phyloP scores from a whole-genome alignment of 495 filamentous ascomycete species.

The Hypoxylon fragiforme region DNA sequence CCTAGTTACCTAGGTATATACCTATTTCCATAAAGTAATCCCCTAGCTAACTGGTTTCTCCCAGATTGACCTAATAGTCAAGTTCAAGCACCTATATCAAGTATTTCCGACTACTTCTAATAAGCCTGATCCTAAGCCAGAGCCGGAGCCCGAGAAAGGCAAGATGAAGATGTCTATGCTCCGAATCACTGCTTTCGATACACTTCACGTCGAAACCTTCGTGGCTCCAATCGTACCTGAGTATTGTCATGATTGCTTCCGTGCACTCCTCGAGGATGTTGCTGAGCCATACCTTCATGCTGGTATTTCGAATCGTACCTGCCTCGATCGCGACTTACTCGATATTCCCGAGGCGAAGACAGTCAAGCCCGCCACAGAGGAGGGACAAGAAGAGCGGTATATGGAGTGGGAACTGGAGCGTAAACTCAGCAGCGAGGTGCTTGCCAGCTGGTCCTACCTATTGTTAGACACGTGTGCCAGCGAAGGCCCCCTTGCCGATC shows the following conservation, averaged over 20 bases:
- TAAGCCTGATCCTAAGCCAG: not conserved
- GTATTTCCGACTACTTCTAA: not conserved
- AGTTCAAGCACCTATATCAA: constrained; percentile 1
- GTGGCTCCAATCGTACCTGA: constrained; percentile 1
- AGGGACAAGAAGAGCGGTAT: not conserved
- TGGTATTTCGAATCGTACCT: not conserved
- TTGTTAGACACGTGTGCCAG: constrained; percentile 6
- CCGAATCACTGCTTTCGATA: not conserved
- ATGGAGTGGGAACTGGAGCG: not conserved
- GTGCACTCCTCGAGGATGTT: constrained; percentile 3
- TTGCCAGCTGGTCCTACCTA: constrained; percentile 16
- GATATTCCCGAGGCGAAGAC: not conserved
- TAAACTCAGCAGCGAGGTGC: constrained; percentile 1
- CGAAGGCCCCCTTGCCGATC: constrained; percentile 1
- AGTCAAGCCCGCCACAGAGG: not conserved
- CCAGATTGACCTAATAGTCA: constrained; percentile 24
- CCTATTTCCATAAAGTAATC: not conserved
- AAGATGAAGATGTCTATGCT: constrained; percentile 16
- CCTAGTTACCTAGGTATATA: too few species aligned
- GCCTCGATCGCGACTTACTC: not conserved
- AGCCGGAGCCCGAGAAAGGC: not conserved
- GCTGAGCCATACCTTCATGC: constrained; percentile 4
- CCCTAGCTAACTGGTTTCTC: constrained; percentile 6
- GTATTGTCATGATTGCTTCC: constrained; percentile 1
- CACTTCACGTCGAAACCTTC: constrained; percentile 7